Evolutionary conservation across 164 flowering plant species (phyloP), one percentile per base, ranked within the genome.

Genomic region (Kingdonia uniflora): DNA sequence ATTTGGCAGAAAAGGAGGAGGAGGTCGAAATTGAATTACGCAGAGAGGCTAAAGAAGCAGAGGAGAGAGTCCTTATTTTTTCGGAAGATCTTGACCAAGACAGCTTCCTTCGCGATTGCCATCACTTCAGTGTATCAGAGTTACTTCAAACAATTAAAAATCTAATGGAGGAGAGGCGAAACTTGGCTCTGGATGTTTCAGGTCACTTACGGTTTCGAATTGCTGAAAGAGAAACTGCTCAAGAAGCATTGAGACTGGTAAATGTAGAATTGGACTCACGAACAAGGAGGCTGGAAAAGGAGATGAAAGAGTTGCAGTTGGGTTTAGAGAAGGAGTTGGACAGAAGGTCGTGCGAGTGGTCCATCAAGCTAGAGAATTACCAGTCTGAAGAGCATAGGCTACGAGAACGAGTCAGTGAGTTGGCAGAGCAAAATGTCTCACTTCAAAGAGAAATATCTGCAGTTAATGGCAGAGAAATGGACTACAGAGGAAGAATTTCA

Each of bases 371-470:
- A 49, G 94, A 85, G 60, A 87, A 79, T 50, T 84, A 65, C 62
- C 85, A 82, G 54, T 40, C 58, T 15, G 97, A 94, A 71, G 99
- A 94, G 65, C 77, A 81, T 60, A 85, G 90, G 72, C 85, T 94
- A 25, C 80, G 96, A n/a, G 90, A 89, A 46, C 79, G 99, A 49
- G 90, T 87, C 35, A 71, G 90, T 62, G 96, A 94, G 65, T 82
- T 94, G 6, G 97, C 97, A 25, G 97, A 94, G 72, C 95, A 84
- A 48, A 89, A 89, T 71, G 97, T 89, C 41, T 76, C 85, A 2
- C 79, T 89, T 39, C 99, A 89, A 66, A 83, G 87, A 63, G 95
- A 94, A 68, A 79, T 81, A 15, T 80, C 86, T 50, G 69, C 80
- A 11, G 67, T 74, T 39, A 72, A 65, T 59, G 82, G 76, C 58